Percentiles rank a stretch among this genome's conserved stretches.
phyloP scores from a whole-genome alignment of 2,329 filamentous ascomycete genomes.

The Juglanconis oblonga region DNA sequence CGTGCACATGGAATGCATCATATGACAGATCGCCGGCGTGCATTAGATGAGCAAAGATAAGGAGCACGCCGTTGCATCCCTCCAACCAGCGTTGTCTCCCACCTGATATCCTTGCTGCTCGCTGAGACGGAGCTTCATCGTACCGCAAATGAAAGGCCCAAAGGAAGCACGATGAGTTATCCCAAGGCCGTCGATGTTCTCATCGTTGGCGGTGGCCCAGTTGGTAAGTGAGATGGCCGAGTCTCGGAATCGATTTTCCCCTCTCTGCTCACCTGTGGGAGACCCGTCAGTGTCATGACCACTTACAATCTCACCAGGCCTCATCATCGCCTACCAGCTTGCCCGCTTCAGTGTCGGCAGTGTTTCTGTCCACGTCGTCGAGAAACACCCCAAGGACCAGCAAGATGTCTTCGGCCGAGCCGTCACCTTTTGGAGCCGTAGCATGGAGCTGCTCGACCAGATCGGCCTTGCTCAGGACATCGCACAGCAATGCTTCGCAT shows the following conservation, averaged over 20 bases:
- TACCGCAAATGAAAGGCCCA: too few relatives aligned
- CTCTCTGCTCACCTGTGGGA: neutral
- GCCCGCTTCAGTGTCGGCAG: conserved; percentile 31
- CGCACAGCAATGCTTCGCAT: conserved; percentile 50
- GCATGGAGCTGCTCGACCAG: conserved; percentile 50
- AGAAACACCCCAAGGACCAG: conserved; percentile 44
- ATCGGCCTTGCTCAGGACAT: conserved; percentile 47
- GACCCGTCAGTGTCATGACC: too few relatives aligned
- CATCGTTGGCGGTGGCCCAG: conserved; percentile 42
- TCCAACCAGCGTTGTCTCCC: too few relatives aligned
- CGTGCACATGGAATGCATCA: too few relatives aligned
- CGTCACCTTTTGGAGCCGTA: conserved; percentile 51
- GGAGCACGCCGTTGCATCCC: too few relatives aligned
- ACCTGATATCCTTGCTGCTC: too few relatives aligned
- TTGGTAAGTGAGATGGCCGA: conserved; percentile 18
- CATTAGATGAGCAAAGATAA: too few relatives aligned
- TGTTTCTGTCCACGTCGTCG: conserved; percentile 43
- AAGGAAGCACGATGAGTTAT: too few relatives aligned
- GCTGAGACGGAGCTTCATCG: too few relatives aligned
- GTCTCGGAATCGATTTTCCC: too few relatives aligned
- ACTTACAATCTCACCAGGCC: conserved; percentile 25
- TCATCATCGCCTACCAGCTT: conserved; percentile 43
- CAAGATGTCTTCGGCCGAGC: conserved; percentile 53
- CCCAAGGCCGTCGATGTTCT: conserved; percentile 25
- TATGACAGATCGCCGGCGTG: too few relatives aligned